phyloP scores from a whole-genome alignment of 306 rosid genomes.

The Corylus heterophylla region DNA sequence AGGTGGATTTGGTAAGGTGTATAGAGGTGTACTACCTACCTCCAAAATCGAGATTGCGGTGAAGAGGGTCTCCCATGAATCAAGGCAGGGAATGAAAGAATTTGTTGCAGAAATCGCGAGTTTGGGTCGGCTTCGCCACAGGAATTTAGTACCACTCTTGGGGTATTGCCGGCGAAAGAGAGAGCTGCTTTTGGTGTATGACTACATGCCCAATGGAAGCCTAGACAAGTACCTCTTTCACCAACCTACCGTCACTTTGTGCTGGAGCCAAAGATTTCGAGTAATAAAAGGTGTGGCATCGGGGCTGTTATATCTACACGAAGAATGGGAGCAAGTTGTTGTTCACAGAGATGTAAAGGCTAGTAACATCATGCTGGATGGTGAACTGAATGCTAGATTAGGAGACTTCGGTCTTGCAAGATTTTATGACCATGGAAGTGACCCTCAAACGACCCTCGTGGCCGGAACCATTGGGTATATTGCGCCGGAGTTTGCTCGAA shows the following conservation, averaged over 20 bases:
- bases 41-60: constrained; percentile 35
- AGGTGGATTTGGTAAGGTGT: constrained; percentile 18
- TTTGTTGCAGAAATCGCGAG: constrained; percentile 40
- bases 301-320: constrained; percentile 30
- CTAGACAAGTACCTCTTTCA: constrained; percentile 33
- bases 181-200: constrained; percentile 33
- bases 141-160: constrained; percentile 32
- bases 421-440: constrained; percentile 33
- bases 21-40: constrained; percentile 21
- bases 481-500: constrained; percentile 33
- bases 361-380: constrained; percentile 33
- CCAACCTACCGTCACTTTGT: constrained; percentile 11
- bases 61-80: constrained; percentile 35
- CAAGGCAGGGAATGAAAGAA: constrained; percentile 39
- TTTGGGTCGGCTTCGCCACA: constrained; percentile 32
- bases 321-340: constrained; percentile 39
- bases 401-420: constrained; percentile 47
- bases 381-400: constrained; percentile 28
- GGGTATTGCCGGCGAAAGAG: constrained; percentile 39
- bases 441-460: constrained; percentile 34
- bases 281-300: constrained; percentile 39
- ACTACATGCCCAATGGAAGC: constrained; percentile 43
- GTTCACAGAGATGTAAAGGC: constrained; percentile 44
- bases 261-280: constrained; percentile 35
- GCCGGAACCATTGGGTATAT: constrained; percentile 39